Base-by-base conservation (phyloP, 177 flowering plant genomes). In the Vitis hybrid region DNA sequence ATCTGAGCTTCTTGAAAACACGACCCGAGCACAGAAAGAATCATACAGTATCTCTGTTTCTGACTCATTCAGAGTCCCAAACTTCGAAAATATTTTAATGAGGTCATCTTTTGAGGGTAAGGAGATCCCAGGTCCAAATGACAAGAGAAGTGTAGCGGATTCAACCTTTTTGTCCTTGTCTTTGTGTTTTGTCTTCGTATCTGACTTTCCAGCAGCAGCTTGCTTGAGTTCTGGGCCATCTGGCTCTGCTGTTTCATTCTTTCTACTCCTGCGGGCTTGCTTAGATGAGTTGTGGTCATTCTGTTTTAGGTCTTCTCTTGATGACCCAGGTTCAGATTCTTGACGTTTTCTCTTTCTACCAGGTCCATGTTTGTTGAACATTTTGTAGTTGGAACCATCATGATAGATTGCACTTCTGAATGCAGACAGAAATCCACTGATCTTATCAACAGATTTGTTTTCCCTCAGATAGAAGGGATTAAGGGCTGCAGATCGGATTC, bases 51-150 rank as follows among this genome's bases (percentile, higher is more conserved):
- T 66, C 0, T 78, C 71, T 14, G 91, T 86, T 52, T 80, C 75
- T 12, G 13, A 48, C 60, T 75, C 72, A 39, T 77, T 72, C 65
- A 87, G 56, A 14, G 70, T 52, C 51, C 91, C 91, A 67, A 71
- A 87, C 57, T 77, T 80, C 2, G 75, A 56, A 65, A 71, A 86
- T 50, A 75, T 65, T 49, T 19, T 55, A 59, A 86, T 62, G 11
- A 87, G 81, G 49, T 84, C 84, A 12, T 81, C 72, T 72, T 83
- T 83, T 11, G 89, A 58, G 13, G 91, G 86, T 74, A 83, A 22
- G 31, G 76, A 50, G 22, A 80, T 64, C 11, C 73, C 83, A 10
- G 86, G 72, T 6, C 74, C 65, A 70, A 84, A 87, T 53, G 83
- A 50, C 72, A 84, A 62, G 51, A 72, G 52, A 57, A 86, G 79